Base-by-base conservation (phyloP, 2,329 filamentous ascomycete genomes). In the Neofusicoccum laricinum region DNA sequence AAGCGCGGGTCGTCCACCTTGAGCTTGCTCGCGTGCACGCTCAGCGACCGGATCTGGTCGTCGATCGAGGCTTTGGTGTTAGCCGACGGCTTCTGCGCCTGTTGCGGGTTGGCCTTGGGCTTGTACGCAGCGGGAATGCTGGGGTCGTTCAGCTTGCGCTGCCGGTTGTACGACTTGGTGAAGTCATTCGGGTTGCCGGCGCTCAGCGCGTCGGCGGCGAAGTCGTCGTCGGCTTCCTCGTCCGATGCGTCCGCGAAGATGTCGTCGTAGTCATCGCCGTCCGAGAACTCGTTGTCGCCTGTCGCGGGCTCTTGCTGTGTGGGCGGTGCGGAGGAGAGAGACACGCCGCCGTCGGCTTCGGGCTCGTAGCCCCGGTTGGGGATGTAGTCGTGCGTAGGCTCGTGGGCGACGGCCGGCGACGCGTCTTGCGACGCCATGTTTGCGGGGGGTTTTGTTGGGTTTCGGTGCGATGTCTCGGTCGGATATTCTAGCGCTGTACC, bases 141-240 rank as follows among this genome's bases (percentile, higher is more conserved):
- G 17, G 75, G 71, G 70, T 87, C 85, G 72, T 88, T 86, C 64
- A 90, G 77, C 72, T 88, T 88, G 66, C 87, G 85, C 75, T 96
- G 92, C 66, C 93, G 89, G 76, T 97, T 97, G 82, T 95, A 95
- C 7, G 89, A 88, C 78, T 96, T 95, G 41, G 92, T 93, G 64
- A 92, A 85, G 76, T 96, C 91, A 43, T 85, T 71, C 0, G 84
- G 80, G 66, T 88, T 86, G 1, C 80, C 83, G 0, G 86, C 82
- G 7, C 81, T 80, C 55, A 87, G 81, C 17, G 84, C 78, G 71
- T 86, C 86, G 25, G 82, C 81, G 57, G 81, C 80, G 25, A 87
- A 69, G 50, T 84, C 81, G 15, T 87, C 83, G 46, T 83, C 80
- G 2, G 73, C 74, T 32, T 85, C 83, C 66, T 85, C 82, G 61